phyloP scores from a whole-genome alignment of 164 flowering plant species.

The Magnolia sinica region DNA sequence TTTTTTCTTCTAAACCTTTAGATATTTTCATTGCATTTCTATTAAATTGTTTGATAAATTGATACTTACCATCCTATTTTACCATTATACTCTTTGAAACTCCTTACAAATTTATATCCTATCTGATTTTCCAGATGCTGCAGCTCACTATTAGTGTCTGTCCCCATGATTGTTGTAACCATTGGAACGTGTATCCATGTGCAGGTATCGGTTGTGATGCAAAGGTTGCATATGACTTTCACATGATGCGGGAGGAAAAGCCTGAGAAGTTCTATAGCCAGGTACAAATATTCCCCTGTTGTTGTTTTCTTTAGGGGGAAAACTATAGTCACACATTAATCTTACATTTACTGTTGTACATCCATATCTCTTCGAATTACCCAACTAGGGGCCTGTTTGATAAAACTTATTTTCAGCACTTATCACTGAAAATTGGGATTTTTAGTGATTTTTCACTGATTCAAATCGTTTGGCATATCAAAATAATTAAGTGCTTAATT shows the following conservation, averaged over 20 bases:
- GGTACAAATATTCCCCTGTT: constrained; percentile 26
- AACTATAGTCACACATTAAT: too few relatives aligned
- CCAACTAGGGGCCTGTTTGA: too few relatives aligned
- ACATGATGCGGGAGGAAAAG: constrained; percentile 56
- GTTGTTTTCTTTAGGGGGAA: neutral
- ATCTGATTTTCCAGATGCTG: neutral
- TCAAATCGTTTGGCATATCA: too few relatives aligned
- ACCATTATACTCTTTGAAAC: neutral
- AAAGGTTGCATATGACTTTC: constrained; percentile 79
- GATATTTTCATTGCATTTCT: too few relatives aligned
- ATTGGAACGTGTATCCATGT: constrained; percentile 1
- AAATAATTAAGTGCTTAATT: too few relatives aligned
- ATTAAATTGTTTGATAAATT: too few relatives aligned
- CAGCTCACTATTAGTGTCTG: constrained; percentile 2
- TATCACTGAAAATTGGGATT: too few relatives aligned
- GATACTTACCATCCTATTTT: neutral
- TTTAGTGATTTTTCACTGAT: too few relatives aligned
- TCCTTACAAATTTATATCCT: neutral
- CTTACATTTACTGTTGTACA: too few relatives aligned
- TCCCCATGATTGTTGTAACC: neutral
- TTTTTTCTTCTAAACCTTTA: too few relatives aligned
- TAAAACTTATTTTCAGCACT: too few relatives aligned
- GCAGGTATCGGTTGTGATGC: constrained; percentile 86
- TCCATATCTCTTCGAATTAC: too few relatives aligned
- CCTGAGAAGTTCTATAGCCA: constrained; percentile 66